Base-by-base conservation (phyloP, 2,329 filamentous ascomycete genomes). In the Xylariaceae sp. region DNA sequence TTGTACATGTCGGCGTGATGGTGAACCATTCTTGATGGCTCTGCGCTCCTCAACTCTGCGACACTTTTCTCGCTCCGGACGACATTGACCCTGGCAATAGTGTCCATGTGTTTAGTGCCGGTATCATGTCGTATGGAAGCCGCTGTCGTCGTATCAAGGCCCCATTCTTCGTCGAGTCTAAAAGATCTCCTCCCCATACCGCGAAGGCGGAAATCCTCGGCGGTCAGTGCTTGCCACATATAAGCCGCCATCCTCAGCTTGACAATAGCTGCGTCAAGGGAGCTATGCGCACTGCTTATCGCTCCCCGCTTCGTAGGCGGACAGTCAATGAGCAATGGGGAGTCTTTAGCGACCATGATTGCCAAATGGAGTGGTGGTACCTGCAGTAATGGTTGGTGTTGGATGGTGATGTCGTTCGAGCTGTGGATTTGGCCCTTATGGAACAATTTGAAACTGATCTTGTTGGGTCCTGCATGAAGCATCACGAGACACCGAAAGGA, bases 241-340 rank as follows among this genome's bases (percentile, higher is more conserved):
- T 89, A 89, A 19, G 86, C 87, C 17, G 86, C 80, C 79, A 88
- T 88, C 48, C 86, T 79, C 60, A 88, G 86, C 65, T 90, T 90
- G 60, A 80, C 78, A 46, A 88, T 77, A 1, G 87, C 86, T 16
- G 81, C 80, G 28, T 86, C 79, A 16, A 89, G 65, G 11, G 75
- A 82, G 5, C 68, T 65, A 50, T 73, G 70, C 0, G 69, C 64
- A 33, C 61, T 65, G 68, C 86, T 86, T 46, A 80, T 76, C 56
- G 79, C 75, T 52, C 77, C 74, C 49, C 80, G 76, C 59, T 87
- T 84, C 31, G 66, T 54, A 2, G 85, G 84, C 2, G 83, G 80
- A 18, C 84, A 84, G 70, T 90, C 87, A 58, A 83, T 89, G 4
- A 83, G 82, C 18, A 82, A 81, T 2, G 83, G 79, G 0, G 86